phyloP scores from a whole-genome alignment of 2,329 filamentous ascomycete genomes.

The Hymenoscyphus occultus region DNA sequence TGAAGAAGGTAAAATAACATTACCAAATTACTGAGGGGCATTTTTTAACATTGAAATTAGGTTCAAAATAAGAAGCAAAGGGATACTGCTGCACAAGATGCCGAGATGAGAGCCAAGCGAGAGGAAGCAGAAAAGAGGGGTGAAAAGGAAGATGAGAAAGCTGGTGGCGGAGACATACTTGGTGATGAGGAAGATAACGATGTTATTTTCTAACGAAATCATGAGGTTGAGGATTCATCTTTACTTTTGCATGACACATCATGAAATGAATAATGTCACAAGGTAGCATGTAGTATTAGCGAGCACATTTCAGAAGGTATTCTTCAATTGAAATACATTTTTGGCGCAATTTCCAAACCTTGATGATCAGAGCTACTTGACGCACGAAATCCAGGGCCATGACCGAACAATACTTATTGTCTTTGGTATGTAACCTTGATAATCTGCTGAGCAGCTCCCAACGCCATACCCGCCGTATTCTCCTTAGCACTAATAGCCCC shows the following conservation, averaged over 20 bases:
- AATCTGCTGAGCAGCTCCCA: constrained; percentile 70
- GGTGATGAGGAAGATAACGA: constrained; percentile 77
- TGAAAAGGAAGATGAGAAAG: constrained; percentile 56
- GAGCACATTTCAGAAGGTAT: constrained; percentile 19
- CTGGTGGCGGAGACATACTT: constrained; percentile 60
- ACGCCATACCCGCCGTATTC: constrained; percentile 78
- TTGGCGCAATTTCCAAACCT: constrained; percentile 1
- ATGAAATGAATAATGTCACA: constrained; percentile 20
- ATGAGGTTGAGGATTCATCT: constrained; percentile 5
- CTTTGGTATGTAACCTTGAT: constrained; percentile 97
- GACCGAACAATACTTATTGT: constrained; percentile 52
- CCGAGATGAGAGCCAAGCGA: constrained; percentile 72
- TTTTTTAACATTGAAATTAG: constrained; percentile 23
- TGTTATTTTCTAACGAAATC: constrained; percentile 67
- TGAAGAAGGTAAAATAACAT: constrained; percentile 68
- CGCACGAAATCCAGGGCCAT: not conserved
- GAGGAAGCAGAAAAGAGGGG: constrained; percentile 45
- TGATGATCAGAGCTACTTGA: not conserved
- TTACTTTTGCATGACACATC: constrained; percentile 10
- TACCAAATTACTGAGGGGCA: not conserved
- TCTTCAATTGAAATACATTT: constrained; percentile 17
- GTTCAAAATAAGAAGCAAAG: constrained; percentile 81
- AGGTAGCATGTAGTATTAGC: constrained; percentile 32
- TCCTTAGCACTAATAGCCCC: constrained; percentile 93
- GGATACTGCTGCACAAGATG: constrained; percentile 68